These are phyloP conservation scores for Aegilops bicornis DNA, from an alignment of 176 grass and related monocot species.

Conservation along the genomic window DNA sequence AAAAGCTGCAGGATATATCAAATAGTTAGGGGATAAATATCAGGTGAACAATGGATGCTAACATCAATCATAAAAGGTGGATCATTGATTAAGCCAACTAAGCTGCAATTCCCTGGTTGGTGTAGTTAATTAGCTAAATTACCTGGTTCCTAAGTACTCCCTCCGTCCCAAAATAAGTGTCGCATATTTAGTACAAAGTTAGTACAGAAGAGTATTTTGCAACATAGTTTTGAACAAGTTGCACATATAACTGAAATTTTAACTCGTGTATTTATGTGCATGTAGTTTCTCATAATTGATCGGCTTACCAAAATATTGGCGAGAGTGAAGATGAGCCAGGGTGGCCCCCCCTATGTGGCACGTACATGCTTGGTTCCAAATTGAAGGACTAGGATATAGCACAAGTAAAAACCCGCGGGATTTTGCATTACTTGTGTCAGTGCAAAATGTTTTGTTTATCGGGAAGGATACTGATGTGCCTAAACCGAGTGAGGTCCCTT, in stretches of 20 bases:
- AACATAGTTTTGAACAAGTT: not conserved
- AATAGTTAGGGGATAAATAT: too few relatives aligned
- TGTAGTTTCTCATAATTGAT: not conserved
- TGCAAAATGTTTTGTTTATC: not conserved
- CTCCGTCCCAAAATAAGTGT: too few relatives aligned
- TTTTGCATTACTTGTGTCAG: not conserved
- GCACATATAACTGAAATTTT: not conserved
- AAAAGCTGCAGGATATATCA: too few relatives aligned
- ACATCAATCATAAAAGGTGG: not conserved
- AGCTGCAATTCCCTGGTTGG: too few relatives aligned
- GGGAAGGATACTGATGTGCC: slow-evolving; percentile 36
- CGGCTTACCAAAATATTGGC: slow-evolving; percentile 32
- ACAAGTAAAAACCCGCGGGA: slow-evolving; percentile 35
- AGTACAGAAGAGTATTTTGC: not conserved
- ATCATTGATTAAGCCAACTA: not conserved
- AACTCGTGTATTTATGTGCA: not conserved
- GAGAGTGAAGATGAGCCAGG: slow-evolving; percentile 60
- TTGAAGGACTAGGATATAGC: slow-evolving; percentile 84
- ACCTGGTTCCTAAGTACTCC: too few relatives aligned
- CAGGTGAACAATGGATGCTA: too few relatives aligned
- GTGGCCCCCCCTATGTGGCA: slow-evolving; percentile 66
- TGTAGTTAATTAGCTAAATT: too few relatives aligned
- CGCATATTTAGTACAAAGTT: too few relatives aligned
- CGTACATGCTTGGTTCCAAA: slow-evolving; percentile 75
- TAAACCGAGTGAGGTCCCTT: slow-evolving; percentile 20